Evolutionary conservation across 1,284 basidiomycete genomes (phyloP), one percentile per base, ranked within the genome.

Genomic region (Polyporus tsugae): DNA sequence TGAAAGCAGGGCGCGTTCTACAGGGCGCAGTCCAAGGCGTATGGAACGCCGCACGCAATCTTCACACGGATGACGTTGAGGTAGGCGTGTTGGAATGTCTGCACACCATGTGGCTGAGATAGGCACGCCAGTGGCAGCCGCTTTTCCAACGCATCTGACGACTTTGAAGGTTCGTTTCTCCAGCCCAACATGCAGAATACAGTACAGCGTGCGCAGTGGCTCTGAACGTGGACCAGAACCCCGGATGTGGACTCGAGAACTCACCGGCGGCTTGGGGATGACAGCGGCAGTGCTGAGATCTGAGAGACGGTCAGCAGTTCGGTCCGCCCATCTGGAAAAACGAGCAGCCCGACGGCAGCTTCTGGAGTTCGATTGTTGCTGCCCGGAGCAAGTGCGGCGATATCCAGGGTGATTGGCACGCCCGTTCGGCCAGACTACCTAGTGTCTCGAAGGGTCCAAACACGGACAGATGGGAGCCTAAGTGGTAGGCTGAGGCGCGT

Each of bases 271-370:
- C 53, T 55, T 29, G 53, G 3, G 29, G 6, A n/a, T 22, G 35
- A n/a, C 55, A 58, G 55, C 29, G 29, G 55, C 55, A 58, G 58
- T 60, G 38, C 58, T 13, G 36, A 60, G 55, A 60, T n/a, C n/a
- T 60, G n/a, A 4, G 57, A 33, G 52, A 7, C 25, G 29, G 29
- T 15, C 13, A 33, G 52, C 15, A 29, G 17, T 17, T 55, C 52
- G 52, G 58, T 38, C 36, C 38, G 58, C n/a, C n/a, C 5, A 25
- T 29, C 58, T 60, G 38, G 58, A 38, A 60, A 60, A 39, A 41
- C 38, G n/a, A 7, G 58, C 6, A 41, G 36, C 38, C 58, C 38
- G 19, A 41, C 38, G 6, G 38, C 4, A 10, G 5, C 52, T 60
- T 41, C 38, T 42, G 36, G 38, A 39, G 58, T 60, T 41, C 22